These are phyloP conservation scores for Breynia disticha DNA, from an alignment of 441 rosid species.

Conservation along the genomic window DNA sequence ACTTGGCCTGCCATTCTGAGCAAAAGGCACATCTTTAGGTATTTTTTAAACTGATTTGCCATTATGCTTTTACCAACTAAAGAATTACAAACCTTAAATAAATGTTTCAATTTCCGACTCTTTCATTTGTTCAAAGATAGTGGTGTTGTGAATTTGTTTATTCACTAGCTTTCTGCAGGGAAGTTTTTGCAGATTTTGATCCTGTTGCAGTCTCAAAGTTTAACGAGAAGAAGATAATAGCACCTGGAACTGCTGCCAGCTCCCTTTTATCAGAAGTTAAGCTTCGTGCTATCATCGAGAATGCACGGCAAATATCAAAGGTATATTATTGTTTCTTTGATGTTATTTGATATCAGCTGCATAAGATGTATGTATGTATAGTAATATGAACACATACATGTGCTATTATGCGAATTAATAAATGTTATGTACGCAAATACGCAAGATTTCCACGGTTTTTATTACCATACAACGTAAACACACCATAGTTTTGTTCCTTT, in stretches of 20 bases:
- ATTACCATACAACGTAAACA: no score
- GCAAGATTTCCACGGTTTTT: no score
- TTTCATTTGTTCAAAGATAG: not conserved
- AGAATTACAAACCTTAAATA: no score
- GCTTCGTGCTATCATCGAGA: conserved; percentile 63
- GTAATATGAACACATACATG: no score
- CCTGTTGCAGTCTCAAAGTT: conserved; percentile 58
- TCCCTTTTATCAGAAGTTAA: conserved; percentile 60
- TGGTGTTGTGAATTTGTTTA: not conserved
- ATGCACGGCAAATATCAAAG: conserved; percentile 68
- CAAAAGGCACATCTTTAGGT: conserved; percentile 71
- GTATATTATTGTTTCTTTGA: conserved; percentile 26
- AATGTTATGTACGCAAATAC: no score
- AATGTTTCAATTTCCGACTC: not conserved
- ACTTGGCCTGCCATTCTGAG: conserved; percentile 57
- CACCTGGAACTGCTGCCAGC: conserved; percentile 57
- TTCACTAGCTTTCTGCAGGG: conserved; percentile 35
- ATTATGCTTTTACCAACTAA: no score
- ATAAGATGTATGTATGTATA: no score
- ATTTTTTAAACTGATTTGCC: conserved; percentile 6
- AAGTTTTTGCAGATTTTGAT: conserved; percentile 73
- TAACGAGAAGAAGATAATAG: conserved; percentile 61
- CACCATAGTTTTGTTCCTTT: no score
- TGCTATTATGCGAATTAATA: not conserved
- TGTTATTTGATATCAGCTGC: conserved; percentile 3